Evolutionary conservation across 345 rosid genomes (phyloP).

Genomic region (Brassica incana): DNA sequence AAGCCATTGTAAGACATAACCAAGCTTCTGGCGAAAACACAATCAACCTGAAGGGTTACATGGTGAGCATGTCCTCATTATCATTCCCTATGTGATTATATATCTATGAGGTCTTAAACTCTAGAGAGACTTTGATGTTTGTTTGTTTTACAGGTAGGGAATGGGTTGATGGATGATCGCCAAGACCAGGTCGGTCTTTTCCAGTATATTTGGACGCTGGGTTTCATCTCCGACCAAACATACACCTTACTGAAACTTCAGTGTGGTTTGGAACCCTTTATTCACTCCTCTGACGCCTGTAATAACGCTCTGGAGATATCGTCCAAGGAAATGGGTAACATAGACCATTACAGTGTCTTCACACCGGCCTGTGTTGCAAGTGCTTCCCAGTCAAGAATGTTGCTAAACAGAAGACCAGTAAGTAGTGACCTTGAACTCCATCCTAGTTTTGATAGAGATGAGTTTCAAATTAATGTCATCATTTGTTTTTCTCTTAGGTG

Average conservation of each 20-base stretch:
- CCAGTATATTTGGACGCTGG: slow-evolving; percentile 84
- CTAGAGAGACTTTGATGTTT: slow-evolving; percentile 1
- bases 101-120: neutral
- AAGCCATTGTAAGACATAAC: slow-evolving; percentile 68
- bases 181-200: slow-evolving; percentile 76
- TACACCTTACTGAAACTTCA: slow-evolving; percentile 59
- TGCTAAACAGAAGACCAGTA: slow-evolving; percentile 63
- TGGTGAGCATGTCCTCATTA: slow-evolving; percentile 49
- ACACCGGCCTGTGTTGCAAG: slow-evolving; percentile 69
- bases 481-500: slow-evolving; percentile 40
- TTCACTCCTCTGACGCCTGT: slow-evolving; percentile 69
- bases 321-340: slow-evolving; percentile 65
- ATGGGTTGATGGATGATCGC: slow-evolving; percentile 85
- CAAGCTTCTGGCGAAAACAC: slow-evolving; percentile 38
- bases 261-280: slow-evolving; percentile 70
- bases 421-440: slow-evolving; percentile 42
- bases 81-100: neutral
- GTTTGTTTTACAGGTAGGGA: slow-evolving; percentile 72
- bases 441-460: neutral
- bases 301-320: slow-evolving; percentile 54
- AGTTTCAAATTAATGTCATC: slow-evolving; percentile 1
- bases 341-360: slow-evolving; percentile 85
- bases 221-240: slow-evolving; percentile 87
- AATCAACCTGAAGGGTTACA: slow-evolving; percentile 84
- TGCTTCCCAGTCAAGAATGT: slow-evolving; percentile 52